phyloP scores from a whole-genome alignment of 2,329 filamentous ascomycete species.

The Byssothecium circinans region DNA sequence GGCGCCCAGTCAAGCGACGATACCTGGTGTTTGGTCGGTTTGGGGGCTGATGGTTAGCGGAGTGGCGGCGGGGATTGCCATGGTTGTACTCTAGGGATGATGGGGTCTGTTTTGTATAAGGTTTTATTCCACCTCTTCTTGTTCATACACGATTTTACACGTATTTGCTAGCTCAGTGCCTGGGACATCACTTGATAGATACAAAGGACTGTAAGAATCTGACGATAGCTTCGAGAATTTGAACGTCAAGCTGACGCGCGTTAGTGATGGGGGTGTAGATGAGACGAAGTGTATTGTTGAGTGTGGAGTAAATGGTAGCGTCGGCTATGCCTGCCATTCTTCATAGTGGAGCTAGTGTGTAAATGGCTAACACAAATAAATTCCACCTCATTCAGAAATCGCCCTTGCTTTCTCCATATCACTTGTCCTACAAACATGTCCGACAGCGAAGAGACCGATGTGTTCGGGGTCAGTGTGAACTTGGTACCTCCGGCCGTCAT shows the following conservation, averaged over 20 bases:
- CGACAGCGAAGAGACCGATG: constrained; percentile 33
- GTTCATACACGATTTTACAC: too few species aligned
- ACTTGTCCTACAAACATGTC: constrained; percentile 18
- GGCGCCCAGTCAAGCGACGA: constrained; percentile 41
- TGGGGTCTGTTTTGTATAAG: background rate
- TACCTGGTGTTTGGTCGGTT: constrained; percentile 27
- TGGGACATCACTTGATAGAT: constrained; percentile 50
- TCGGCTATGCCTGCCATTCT: constrained; percentile 2
- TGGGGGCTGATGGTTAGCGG: constrained; percentile 36
- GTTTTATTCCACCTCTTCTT: background rate
- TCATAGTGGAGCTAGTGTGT: background rate
- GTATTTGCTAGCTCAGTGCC: too few species aligned
- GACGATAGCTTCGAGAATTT: constrained; percentile 55
- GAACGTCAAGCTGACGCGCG: constrained; percentile 52
- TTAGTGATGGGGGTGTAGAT: constrained; percentile 52
- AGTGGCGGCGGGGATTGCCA: constrained; percentile 18
- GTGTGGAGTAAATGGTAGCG: background rate
- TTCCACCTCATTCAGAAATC: background rate
- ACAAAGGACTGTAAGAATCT: constrained; percentile 56
- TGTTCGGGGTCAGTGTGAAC: constrained; percentile 55
- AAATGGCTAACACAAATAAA: background rate
- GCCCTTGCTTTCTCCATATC: background rate
- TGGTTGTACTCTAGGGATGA: background rate
- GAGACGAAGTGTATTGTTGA: background rate
- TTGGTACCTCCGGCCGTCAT: constrained; percentile 57